Percentiles rank a stretch among this genome's conserved stretches.
Evolutionary conservation across 768 basidiomycete species (phyloP).

Genomic region (Leucosporidium yakuticum): DNA sequence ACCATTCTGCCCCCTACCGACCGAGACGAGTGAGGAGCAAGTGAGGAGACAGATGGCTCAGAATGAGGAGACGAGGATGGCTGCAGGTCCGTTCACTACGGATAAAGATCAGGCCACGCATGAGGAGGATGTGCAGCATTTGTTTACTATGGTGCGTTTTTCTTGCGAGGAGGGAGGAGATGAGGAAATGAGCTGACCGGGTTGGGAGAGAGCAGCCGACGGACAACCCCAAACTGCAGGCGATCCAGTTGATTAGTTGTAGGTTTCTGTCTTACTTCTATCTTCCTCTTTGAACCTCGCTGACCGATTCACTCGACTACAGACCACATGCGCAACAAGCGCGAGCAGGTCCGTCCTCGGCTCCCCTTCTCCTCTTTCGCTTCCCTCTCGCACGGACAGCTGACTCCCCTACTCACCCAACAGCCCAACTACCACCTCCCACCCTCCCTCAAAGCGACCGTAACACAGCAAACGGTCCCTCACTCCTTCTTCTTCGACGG

Average conservation of each 20-base stretch:
- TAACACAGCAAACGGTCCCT: constrained; percentile 78
- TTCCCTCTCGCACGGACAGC: constrained; percentile 44
- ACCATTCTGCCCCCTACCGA: not conserved
- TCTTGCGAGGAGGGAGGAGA: too few relatives aligned
- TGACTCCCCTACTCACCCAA: constrained; percentile 34
- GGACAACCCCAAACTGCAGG: constrained; percentile 19
- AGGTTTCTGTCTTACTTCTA: not conserved
- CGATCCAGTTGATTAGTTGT: constrained; percentile 44
- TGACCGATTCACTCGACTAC: constrained; percentile 37
- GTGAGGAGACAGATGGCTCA: not conserved
- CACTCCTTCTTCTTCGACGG: constrained; percentile 53
- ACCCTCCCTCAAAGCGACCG: constrained; percentile 74
- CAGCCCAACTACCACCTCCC: constrained; percentile 84
- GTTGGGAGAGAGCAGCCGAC: not conserved
- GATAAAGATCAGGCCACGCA: not conserved
- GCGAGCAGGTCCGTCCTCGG: constrained; percentile 12
- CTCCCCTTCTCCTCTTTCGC: not conserved
- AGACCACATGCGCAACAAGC: constrained; percentile 76
- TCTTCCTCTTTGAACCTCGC: not conserved
- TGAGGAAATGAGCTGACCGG: too few relatives aligned
- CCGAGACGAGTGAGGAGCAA: not conserved
- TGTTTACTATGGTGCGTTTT: not conserved
- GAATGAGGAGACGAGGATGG: not conserved
- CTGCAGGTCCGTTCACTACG: not conserved
- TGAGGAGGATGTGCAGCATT: not conserved